phyloP scores from a whole-genome alignment of 2,329 filamentous ascomycete genomes.

The Calonectria honghensis region DNA sequence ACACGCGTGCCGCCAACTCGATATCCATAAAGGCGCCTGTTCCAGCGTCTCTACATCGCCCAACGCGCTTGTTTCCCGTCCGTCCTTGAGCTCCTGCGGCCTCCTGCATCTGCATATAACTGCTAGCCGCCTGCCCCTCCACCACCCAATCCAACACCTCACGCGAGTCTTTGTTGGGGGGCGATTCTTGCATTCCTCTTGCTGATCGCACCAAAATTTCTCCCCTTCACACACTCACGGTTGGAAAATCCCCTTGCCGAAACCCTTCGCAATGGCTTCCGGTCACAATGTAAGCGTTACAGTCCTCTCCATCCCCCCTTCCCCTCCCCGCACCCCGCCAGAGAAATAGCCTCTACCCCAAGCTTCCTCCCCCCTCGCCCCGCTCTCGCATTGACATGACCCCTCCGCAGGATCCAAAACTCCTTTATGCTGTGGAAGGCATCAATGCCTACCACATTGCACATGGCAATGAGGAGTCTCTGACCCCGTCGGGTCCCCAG shows the following conservation, averaged over 20 bases:
- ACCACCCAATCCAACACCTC: slow-evolving; percentile 14
- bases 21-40: slow-evolving; percentile 28
- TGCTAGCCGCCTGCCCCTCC: slow-evolving; percentile 34
- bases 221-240: not conserved
- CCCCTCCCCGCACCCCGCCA: not conserved
- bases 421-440: slow-evolving; percentile 84
- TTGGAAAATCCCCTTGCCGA: slow-evolving; percentile 5
- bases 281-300: slow-evolving; percentile 56
- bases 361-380: slow-evolving; percentile 21
- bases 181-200: slow-evolving; percentile 18
- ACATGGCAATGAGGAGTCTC: slow-evolving; percentile 87
- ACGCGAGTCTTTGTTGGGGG: slow-evolving; percentile 14
- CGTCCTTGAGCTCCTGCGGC: slow-evolving; percentile 8
- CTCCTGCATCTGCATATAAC: slow-evolving; percentile 36
- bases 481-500: slow-evolving; percentile 91
- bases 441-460: slow-evolving; percentile 94
- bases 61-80: slow-evolving; percentile 50
- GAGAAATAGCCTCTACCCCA: slow-evolving; percentile 39
- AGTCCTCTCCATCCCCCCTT: not conserved
- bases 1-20: slow-evolving; percentile 36
- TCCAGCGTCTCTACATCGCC: slow-evolving; percentile 39
- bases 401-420: slow-evolving; percentile 73
- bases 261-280: slow-evolving; percentile 54
- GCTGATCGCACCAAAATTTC: slow-evolving; percentile 12
- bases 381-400: slow-evolving; percentile 40